A percentile compares a stretch with the other conserved stretches of the same genome.
Conservation (phyloP, 2,329 filamentous ascomycete genomes). For the Phoma sp. region DNA sequence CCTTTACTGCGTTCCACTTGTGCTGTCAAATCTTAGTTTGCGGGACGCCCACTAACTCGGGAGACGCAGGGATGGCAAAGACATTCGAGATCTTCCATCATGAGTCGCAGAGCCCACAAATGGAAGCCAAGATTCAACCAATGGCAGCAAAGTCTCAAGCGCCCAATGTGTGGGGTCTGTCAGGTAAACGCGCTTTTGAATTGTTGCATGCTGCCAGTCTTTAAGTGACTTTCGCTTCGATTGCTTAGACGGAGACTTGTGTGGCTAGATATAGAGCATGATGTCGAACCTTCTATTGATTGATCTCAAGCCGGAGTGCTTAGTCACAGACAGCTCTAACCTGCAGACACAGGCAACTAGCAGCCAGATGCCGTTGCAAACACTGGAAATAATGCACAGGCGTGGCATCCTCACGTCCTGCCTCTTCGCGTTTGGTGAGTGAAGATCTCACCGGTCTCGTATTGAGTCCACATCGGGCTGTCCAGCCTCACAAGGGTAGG, state of each 20-base stretch:
- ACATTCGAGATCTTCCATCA: neutral
- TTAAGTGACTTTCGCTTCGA: too few species aligned
- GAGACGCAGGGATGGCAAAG: neutral
- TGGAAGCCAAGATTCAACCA: neutral
- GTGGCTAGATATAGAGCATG: too few species aligned
- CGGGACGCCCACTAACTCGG: neutral
- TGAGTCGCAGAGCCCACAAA: neutral
- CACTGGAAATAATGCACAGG: neutral
- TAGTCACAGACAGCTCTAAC: too few species aligned
- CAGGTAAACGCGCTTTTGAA: too few species aligned
- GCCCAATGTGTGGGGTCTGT: too few species aligned
- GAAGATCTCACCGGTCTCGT: slow-evolving; percentile 19
- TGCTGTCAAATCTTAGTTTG: neutral
- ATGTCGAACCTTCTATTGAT: too few species aligned
- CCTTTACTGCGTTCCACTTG: neutral
- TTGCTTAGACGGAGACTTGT: too few species aligned
- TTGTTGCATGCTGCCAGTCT: too few species aligned
- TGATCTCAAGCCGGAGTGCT: too few species aligned
- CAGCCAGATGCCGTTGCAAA: too few species aligned
- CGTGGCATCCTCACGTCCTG: slow-evolving; percentile 3
- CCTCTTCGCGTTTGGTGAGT: slow-evolving; percentile 8
- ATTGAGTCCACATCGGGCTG: slow-evolving; percentile 2
- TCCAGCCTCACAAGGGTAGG: slow-evolving; percentile 4
- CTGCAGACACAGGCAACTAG: too few species aligned
- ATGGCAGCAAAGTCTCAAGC: neutral